A percentile compares a stretch with the other conserved stretches of the same genome.
These are phyloP conservation scores for Arthrobotrys sinensis DNA, from an alignment of 2,329 filamentous ascomycete species.

Conservation along the genomic window DNA sequence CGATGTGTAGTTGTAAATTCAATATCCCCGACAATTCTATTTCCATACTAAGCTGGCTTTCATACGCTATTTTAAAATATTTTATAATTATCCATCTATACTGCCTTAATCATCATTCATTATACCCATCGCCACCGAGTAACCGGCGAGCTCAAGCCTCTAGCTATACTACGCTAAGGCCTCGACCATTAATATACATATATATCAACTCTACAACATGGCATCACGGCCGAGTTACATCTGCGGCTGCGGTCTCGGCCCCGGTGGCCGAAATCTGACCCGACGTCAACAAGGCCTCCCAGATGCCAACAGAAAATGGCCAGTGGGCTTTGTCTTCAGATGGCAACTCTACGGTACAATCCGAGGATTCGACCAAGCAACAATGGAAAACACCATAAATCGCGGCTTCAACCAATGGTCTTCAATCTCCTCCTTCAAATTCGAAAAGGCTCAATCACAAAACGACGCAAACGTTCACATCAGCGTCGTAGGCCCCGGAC, in stretches of 20 bases:
- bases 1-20: no score
- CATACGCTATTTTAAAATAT: neutral
- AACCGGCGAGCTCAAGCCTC: no score
- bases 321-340: conserved; percentile 14
- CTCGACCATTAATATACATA: neutral
- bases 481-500: neutral
- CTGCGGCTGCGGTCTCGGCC: conserved; percentile 13
- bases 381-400: conserved; percentile 8
- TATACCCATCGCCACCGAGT: no score
- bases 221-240: neutral
- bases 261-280: neutral
- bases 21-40: neutral
- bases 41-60: neutral
- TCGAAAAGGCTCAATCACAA: neutral
- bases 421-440: conserved; percentile 13
- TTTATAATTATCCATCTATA: no score
- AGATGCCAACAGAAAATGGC: conserved; percentile 24
- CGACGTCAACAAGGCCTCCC: conserved; percentile 17
- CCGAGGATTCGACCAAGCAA: conserved; percentile 9
- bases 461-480: conserved; percentile 6
- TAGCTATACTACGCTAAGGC: no score
- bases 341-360: conserved; percentile 19
- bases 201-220: neutral
- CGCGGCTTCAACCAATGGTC: conserved; percentile 4
- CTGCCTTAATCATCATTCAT: no score